Percentiles rank a stretch among this genome's conserved stretches.
Conservation (phyloP, 169 alveolate genomes). For the Cryptosporidium baileyi region DNA sequence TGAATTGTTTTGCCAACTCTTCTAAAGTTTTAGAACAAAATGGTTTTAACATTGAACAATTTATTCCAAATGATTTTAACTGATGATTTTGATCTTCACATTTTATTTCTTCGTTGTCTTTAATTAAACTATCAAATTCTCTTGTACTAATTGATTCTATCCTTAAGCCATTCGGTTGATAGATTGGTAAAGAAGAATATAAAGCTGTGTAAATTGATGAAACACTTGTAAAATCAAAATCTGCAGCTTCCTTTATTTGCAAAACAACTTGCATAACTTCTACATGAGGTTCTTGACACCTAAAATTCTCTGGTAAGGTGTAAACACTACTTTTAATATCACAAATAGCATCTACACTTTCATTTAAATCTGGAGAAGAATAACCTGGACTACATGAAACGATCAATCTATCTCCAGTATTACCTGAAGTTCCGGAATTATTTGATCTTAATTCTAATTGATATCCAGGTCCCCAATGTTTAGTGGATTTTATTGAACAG, state of each 20-base stretch:
- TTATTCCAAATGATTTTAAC: constrained; percentile 32
- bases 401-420: not conserved
- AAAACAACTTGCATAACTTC: constrained; percentile 25
- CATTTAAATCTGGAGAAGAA: not conserved
- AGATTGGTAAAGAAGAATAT: constrained; percentile 33
- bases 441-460: constrained; percentile 4
- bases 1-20: constrained; percentile 59
- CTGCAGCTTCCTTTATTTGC: constrained; percentile 19
- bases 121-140: not conserved
- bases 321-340: constrained; percentile 17
- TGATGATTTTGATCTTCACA: constrained; percentile 52
- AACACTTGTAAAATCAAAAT: constrained; percentile 38
- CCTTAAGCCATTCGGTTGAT: constrained; percentile 38
- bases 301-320: constrained; percentile 1
- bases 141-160: constrained; percentile 34
- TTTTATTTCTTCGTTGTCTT: not conserved
- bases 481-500: constrained; percentile 43
- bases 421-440: not conserved
- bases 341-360: constrained; percentile 10
- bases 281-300: constrained; percentile 49
- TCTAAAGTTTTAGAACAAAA: constrained; percentile 70
- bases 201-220: constrained; percentile 44
- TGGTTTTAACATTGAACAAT: constrained; percentile 49
- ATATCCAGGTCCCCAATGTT: constrained; percentile 47
- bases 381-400: constrained; percentile 44